Percentiles rank a stretch among this genome's conserved stretches.
These are phyloP conservation scores for Prunus salicina DNA, from an alignment of 306 rosid genomes.

Conservation along the genomic window DNA sequence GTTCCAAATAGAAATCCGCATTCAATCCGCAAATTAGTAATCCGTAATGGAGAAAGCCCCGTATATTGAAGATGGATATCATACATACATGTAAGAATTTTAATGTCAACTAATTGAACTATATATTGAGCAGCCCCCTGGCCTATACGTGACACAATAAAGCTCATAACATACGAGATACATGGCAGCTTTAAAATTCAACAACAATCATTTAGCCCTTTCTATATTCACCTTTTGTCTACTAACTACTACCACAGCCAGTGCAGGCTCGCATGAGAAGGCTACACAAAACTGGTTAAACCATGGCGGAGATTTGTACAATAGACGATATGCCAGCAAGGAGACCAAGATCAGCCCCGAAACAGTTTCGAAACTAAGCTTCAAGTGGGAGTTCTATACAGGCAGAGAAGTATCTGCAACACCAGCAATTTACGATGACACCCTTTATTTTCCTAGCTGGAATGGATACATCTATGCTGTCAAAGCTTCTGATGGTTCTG, in stretches of 20 bases:
- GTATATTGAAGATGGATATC: too few species aligned
- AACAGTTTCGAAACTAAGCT: conserved; percentile 25
- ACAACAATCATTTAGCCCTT: not conserved
- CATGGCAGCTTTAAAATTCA: not conserved
- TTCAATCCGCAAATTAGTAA: too few species aligned
- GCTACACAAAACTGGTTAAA: conserved; percentile 37
- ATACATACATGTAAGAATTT: too few species aligned
- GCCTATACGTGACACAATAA: too few species aligned
- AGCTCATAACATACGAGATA: not conserved
- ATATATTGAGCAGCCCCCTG: too few species aligned
- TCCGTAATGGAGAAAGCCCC: too few species aligned
- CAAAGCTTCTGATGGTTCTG: conserved; percentile 35
- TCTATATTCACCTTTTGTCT: not conserved
- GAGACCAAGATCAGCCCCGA: conserved; percentile 42
- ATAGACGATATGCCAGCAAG: conserved; percentile 45
- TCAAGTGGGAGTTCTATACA: conserved; percentile 49
- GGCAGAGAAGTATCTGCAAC: conserved; percentile 54
- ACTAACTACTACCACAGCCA: not conserved
- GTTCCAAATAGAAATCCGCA: too few species aligned
- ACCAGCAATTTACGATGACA: conserved; percentile 39
- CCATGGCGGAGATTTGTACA: conserved; percentile 53
- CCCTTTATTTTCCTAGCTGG: conserved; percentile 59
- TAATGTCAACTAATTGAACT: too few species aligned
- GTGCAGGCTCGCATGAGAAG: not conserved
- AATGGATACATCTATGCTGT: conserved; percentile 51